These are phyloP conservation scores for Ceraceosorus guamensis DNA, from an alignment of 1,284 basidiomycete species.

Conservation along the genomic window DNA sequence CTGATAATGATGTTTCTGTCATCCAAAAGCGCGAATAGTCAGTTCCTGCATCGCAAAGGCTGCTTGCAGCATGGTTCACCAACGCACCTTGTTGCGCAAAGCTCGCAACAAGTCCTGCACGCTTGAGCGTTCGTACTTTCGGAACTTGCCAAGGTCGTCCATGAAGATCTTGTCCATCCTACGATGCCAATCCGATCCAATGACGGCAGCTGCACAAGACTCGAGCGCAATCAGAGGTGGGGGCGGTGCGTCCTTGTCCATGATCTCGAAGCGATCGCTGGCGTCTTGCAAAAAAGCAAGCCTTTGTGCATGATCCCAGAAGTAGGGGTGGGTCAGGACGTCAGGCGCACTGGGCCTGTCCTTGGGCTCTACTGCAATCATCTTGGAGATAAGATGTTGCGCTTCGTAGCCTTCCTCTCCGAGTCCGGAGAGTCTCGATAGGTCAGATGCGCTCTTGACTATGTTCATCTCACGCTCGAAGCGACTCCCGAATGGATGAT, in stretches of 20 bases:
- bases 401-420: slow-evolving; percentile 45
- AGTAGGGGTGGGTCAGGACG: slow-evolving; percentile 86
- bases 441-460: slow-evolving; percentile 28
- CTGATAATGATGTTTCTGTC: slow-evolving; percentile 99
- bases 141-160: slow-evolving; percentile 89
- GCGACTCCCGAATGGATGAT: slow-evolving; percentile 43
- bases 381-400: slow-evolving; percentile 37
- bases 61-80: slow-evolving; percentile 54
- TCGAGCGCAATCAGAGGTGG: slow-evolving; percentile 70
- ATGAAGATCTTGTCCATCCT: slow-evolving; percentile 81
- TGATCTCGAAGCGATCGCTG: slow-evolving; percentile 94
- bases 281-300: slow-evolving; percentile 91
- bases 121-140: slow-evolving; percentile 80
- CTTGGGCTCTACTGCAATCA: slow-evolving; percentile 32
- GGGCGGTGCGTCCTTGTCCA: slow-evolving; percentile 76
- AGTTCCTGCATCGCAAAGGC: not conserved
- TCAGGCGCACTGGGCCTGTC: slow-evolving; percentile 75
- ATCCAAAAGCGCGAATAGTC: slow-evolving; percentile 50
- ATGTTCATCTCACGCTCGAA: slow-evolving; percentile 48
- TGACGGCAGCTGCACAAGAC: slow-evolving; percentile 39
- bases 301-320: slow-evolving; percentile 82
- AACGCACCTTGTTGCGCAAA: slow-evolving; percentile 91
- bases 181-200: slow-evolving; percentile 70
- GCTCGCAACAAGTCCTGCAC: slow-evolving; percentile 88
- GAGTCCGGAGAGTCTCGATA: slow-evolving; percentile 28